Base-by-base conservation (phyloP, 75 land plant species). In the Chamaecyparis obtusa region DNA sequence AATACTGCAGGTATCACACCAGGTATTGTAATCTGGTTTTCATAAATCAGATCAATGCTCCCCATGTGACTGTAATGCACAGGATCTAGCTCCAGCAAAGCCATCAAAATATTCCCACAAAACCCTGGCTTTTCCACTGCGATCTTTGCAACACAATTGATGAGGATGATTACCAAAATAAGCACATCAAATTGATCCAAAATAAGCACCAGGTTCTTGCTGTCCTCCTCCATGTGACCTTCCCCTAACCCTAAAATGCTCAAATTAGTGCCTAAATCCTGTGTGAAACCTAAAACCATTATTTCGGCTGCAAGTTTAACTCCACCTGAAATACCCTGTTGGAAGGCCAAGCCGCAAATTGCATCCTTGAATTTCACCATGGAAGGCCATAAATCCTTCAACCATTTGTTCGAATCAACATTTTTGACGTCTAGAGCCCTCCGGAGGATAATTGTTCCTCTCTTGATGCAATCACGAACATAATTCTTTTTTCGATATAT, bases 61-160 rank as follows among this genome's bases (percentile, higher is more conserved):
- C 91, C 87, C 54, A 93, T 84, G 84, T 92, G 94, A 72, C 91
- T 88, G 57, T 94, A 94, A 84, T 87, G 90, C 72, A 91, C 86
- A 41, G 95, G 94, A 57, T 95, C 95, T 84, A 97, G 80, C 46
- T 87, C 90, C 88, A 96, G 93, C 90, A 97, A 88, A 86, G 93
- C 99, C 16, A 95, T 96, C 36, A 96, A 86, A 77, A 97, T 93
- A 9, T 95, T 93, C 55, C 98, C 96, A 92, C 93, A 97, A 88
- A 94, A 94, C 71, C 95, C 88, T 84, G 99, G 99, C 85, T 98
- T 95, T 88, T 88, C 90, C 89, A 88, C 93, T 87, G 99, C 99
- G 80, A 97, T 88, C 57, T 93, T 90, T 89, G 98, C 92, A 88
- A 97, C 92, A 92, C 99, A 96, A 92, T 48, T 41, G 21, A 67